phyloP scores from a whole-genome alignment of 1,284 basidiomycete genomes.

The Cutaneotrichosporon spelunceum region DNA sequence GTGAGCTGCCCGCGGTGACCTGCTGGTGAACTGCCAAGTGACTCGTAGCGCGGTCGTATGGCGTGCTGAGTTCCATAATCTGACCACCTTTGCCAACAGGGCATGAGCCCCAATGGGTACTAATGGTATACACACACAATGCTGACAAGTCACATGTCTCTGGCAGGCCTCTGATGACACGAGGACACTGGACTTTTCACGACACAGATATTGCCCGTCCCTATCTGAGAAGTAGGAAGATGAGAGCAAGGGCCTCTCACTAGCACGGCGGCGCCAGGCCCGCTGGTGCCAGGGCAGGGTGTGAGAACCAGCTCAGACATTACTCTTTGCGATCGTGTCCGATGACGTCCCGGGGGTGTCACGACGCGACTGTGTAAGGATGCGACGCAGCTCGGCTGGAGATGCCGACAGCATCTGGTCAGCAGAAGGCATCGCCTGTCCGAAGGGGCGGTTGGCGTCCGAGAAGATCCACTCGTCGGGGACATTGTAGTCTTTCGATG shows the following conservation, averaged over 20 bases:
- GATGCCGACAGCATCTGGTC: slow-evolving; percentile 7
- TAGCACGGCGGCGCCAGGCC: too few species aligned
- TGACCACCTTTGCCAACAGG: background rate
- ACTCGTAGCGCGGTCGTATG: too few species aligned
- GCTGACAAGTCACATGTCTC: background rate
- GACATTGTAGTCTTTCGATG: slow-evolving; percentile 33
- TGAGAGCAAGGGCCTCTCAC: background rate
- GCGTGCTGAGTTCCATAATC: too few species aligned
- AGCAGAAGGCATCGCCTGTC: slow-evolving; percentile 14
- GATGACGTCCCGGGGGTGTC: background rate
- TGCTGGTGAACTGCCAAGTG: too few species aligned
- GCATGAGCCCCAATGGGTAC: background rate
- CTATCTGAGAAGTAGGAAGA: background rate
- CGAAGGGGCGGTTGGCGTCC: slow-evolving; percentile 27
- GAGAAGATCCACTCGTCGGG: slow-evolving; percentile 43
- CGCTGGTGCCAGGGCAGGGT: background rate
- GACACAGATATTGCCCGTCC: background rate
- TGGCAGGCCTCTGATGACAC: background rate
- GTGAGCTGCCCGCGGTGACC: too few species aligned
- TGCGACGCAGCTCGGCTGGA: slow-evolving; percentile 10
- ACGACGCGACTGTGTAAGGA: slow-evolving; percentile 2
- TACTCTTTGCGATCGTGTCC: background rate
- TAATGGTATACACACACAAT: background rate
- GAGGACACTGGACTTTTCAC: background rate
- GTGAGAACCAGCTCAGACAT: background rate